These are phyloP conservation scores for Boletus subcaerulescens DNA, from an alignment of 768 basidiomycete species.

Conservation along the genomic window DNA sequence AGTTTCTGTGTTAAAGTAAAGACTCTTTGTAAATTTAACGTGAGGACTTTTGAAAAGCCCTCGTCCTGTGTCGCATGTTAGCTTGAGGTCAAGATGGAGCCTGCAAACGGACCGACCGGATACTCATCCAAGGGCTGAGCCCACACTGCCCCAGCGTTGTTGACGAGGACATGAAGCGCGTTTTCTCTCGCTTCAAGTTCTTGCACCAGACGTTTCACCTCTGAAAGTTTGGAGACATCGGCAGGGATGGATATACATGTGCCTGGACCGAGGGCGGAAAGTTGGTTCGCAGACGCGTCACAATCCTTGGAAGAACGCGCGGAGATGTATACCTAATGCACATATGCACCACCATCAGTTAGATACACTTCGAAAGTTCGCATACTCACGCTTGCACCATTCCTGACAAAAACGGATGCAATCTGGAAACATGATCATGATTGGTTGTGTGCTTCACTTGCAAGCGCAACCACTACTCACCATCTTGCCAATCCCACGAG, in stretches of 20 bases:
- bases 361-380: conserved; percentile 2
- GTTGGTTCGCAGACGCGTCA: conserved; percentile 47
- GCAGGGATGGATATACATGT: conserved; percentile 52
- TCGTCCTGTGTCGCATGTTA: conserved; percentile 38
- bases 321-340: conserved; percentile 55
- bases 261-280: conserved; percentile 53
- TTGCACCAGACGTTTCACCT: conserved; percentile 50
- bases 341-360: background rate
- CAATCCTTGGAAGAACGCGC: conserved; percentile 55
- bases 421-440: conserved; percentile 41
- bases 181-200: conserved; percentile 52
- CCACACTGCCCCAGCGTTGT: conserved; percentile 65
- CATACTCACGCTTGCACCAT: conserved; percentile 51
- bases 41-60: conserved; percentile 60
- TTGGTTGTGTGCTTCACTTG: background rate
- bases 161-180: conserved; percentile 55
- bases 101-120: conserved; percentile 32
- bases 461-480: conserved; percentile 27
- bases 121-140: conserved; percentile 45
- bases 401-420: conserved; percentile 58
- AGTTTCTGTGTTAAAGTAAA: conserved; percentile 63
- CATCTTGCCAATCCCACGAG: conserved; percentile 66
- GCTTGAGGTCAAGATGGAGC: background rate
- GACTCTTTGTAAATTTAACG: conserved; percentile 59
- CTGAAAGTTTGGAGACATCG: conserved; percentile 50